These are phyloP conservation scores for Oryza glaberrima DNA, from an alignment of 176 grass and related monocot genomes.

Conservation along the genomic window DNA sequence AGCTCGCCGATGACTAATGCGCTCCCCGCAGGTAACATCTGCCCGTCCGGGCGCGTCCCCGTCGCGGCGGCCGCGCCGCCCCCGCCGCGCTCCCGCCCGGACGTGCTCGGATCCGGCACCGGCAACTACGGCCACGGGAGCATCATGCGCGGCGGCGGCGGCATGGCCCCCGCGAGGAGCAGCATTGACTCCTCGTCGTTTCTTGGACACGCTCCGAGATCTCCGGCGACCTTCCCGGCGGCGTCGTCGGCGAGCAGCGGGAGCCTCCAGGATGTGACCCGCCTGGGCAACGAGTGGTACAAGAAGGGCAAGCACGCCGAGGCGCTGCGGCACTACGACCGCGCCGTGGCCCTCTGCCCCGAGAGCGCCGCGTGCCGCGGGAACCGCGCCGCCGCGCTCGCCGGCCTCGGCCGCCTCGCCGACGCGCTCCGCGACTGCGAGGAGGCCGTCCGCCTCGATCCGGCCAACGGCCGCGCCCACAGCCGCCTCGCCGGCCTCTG, in stretches of 20 bases:
- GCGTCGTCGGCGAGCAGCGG: conserved; percentile 15
- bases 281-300: conserved; percentile 78
- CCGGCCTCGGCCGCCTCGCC: conserved; percentile 65
- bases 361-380: conserved; percentile 79
- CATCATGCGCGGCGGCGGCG: conserved; percentile 72
- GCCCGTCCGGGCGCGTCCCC: conserved; percentile 71
- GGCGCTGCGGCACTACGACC: conserved; percentile 79
- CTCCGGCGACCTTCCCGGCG: conserved; percentile 29
- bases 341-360: conserved; percentile 61
- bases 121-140: conserved; percentile 96
- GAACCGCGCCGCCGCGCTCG: conserved; percentile 79
- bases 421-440: conserved; percentile 80
- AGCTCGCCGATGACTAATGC: conserved; percentile 86
- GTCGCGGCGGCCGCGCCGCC: conserved; percentile 38
- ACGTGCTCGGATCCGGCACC: conserved; percentile 85
- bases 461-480: conserved; percentile 65
- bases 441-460: conserved; percentile 79
- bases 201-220: conserved; percentile 31
- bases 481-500: conserved; percentile 59
- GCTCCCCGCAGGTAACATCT: conserved; percentile 87
- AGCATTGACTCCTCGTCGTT: conserved; percentile 39
- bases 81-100: conserved; percentile 61
- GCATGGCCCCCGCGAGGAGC: conserved; percentile 30
- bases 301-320: conserved; percentile 70
- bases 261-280: conserved; percentile 72